Base-by-base conservation (phyloP, 2,329 filamentous ascomycete genomes). In the Colletotrichum falcatum region DNA sequence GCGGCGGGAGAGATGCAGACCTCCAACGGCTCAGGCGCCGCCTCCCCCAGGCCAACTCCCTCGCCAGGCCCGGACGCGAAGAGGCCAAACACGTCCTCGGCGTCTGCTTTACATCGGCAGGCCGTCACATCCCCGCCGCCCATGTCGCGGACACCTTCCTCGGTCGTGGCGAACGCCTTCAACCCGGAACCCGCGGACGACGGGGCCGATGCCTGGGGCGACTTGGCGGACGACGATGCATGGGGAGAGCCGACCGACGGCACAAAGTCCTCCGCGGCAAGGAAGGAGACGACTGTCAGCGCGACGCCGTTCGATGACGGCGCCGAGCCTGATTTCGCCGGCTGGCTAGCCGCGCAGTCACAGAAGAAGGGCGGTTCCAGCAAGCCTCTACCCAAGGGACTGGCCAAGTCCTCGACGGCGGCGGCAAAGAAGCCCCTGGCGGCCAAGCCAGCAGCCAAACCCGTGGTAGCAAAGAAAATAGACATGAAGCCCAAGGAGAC, bases 321-420 rank as follows among this genome's bases (percentile, higher is more conserved):
- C 33, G 91, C 91, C 3, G 95, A 99, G 79, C 95, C 95, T 0
- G 96, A 98, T 79, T 98, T 99, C 80, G 95, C 94, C 6, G 95
- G 94, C 6, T 98, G 96, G 95, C 81, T 98, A 28, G 94, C 94
- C 16, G 94, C 95, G 16, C 94, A 98, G 78, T 90, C 92, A 7
- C 87, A 91, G 73, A 89, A 92, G 73, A 98, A 97, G 83, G 86
- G 86, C 14, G 78, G 79, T 1, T 76, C 80, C 69, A 62, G 77
- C 51, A 96, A 93, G 74, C 83, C 91, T 3, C 78, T 98, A 65
- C 95, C 95, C 0, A 99, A 97, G 81, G 95, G 95, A 0, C 79
- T 98, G 33, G 82, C 85, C 1, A 97, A 97, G 81, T 77, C 88
- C 2, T 79, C 74, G 1, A 62, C 78, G 0, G 73, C 78, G 5